Evolutionary conservation across 2,329 filamentous ascomycete genomes (phyloP), one percentile per base, ranked within the genome.

Genomic region (Penicillium sp.): DNA sequence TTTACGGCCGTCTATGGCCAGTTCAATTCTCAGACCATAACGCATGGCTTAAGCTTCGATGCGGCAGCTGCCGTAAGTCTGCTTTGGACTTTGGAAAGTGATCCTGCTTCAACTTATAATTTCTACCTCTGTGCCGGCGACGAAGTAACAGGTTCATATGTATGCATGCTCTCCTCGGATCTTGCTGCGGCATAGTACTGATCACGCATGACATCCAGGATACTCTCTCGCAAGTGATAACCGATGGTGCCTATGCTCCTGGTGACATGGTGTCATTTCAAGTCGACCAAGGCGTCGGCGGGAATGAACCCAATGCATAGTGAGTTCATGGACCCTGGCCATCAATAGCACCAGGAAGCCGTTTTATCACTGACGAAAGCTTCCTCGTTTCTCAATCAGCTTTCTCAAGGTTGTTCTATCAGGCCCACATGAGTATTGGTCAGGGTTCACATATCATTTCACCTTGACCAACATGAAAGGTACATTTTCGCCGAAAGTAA

Each of bases 401-500:
- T 84, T 82, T 64, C 65, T 83, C 13, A 78, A 78, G 55, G 82
- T 87, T 65, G 69, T 80, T 49, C 78, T 81, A 13, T 74, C 75
- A 6, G 76, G 75, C 4, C 72, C 74, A 14, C 74, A 75, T n/a
- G 78, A 78, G 28, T 14, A 49, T 5, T 50, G 54, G 46, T 77
- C 75, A 3, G 71, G 82, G 16, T 78, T 76, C 48, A 82, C 80
- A 60, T 86, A 77, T 64, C 82, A 83, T 53, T 88, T 88, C 68
- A 77, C 79, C n/a, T 71, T 87, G 44, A 74, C 73, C 10, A 77
- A 76, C 57, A 86, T 87, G 83, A 83, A 77, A 2, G 83, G 83
- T 31, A 69, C 69, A 4, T 84, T 84, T 59, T 69, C 76, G 1
- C 52, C 73, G 1, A 62, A 60, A 28, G 46, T 31, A 67, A 79